These are phyloP conservation scores for Fusarium luffae DNA, from an alignment of 2,329 filamentous ascomycete genomes.

Conservation along the genomic window DNA sequence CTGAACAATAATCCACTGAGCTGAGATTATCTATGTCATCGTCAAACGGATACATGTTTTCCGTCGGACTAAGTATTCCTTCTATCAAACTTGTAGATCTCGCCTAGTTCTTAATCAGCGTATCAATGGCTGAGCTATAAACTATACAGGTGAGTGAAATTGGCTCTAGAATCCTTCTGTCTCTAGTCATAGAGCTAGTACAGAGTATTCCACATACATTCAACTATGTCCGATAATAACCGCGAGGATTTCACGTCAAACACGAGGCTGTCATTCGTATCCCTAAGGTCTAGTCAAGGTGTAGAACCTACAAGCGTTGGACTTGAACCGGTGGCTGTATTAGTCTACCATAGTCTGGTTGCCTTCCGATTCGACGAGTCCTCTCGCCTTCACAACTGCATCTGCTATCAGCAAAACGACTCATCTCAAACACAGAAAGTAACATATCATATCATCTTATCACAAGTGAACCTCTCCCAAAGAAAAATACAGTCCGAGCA, in stretches of 20 bases:
- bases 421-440: not conserved
- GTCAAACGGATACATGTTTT: not conserved
- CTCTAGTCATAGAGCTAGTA: not conserved
- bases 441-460: not conserved
- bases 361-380: not conserved
- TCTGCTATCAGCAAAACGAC: not conserved
- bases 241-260: not conserved
- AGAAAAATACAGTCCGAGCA: not conserved
- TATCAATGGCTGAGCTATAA: accelerated
- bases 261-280: not conserved
- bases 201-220: not conserved
- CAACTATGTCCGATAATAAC: not conserved
- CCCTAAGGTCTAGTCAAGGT: not conserved
- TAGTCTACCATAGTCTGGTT: not conserved
- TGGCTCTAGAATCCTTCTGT: not conserved
- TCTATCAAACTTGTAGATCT: not conserved
- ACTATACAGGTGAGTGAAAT: not conserved
- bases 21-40: not conserved
- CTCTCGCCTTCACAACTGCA: too few relatives aligned
- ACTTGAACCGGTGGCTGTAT: not conserved
- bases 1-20: not conserved
- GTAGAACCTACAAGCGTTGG: not conserved
- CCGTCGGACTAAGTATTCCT: not conserved
- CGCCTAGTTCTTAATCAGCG: not conserved
- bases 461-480: not conserved